Evolutionary conservation across 306 rosid species (phyloP), one percentile per base, ranked within the genome.

Genomic region (Malus sylvestris): DNA sequence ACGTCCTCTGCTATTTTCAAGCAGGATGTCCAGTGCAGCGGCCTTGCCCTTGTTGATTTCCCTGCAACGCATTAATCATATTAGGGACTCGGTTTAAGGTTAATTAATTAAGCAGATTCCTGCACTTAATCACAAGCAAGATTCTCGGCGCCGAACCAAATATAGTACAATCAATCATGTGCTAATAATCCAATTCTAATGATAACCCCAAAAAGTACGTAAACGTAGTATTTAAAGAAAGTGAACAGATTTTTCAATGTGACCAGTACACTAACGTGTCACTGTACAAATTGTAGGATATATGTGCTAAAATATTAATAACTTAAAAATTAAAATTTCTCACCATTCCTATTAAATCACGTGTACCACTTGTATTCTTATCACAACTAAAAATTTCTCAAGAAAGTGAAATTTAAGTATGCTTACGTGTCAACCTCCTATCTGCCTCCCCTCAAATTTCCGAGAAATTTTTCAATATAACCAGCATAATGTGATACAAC

Each of bases 11-110:
- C 98, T 81, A 93, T 91, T 80, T 91, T 93, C 79, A 93, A 83
- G 85, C 98, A 93, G 20, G 98, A 93, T 58, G 97, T 93, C 98
- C 98, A 93, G 58, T 93, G 98, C 46, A 93, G 85, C 57, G 98
- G 98, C 85, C 85, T 91, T 69, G 98, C 91, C 83, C 90, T 87
- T 15, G 87, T 83, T 60, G 97, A 93, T 75, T 85, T 91, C 38
- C 97, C 98, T 93, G 82, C 76, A 71, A 51, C 53, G 8, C 68
- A 1, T 64, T 8, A n/a, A 64, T 30, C 18, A 64, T 29, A 64
- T 29, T 15, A 64, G 68, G 6, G 5, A 32, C 44, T 64, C 32
- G 8, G 5, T 14, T 61, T 27, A 13, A 27, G 38, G 38, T 25
- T 61, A 15, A 16, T 61, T 19, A 23, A 61, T 61, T 27, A 16